A percentile compares a stretch with the other conserved stretches of the same genome.
Evolutionary conservation across 2,329 filamentous ascomycete genomes (phyloP).

Genomic region (Cercospora janseana): DNA sequence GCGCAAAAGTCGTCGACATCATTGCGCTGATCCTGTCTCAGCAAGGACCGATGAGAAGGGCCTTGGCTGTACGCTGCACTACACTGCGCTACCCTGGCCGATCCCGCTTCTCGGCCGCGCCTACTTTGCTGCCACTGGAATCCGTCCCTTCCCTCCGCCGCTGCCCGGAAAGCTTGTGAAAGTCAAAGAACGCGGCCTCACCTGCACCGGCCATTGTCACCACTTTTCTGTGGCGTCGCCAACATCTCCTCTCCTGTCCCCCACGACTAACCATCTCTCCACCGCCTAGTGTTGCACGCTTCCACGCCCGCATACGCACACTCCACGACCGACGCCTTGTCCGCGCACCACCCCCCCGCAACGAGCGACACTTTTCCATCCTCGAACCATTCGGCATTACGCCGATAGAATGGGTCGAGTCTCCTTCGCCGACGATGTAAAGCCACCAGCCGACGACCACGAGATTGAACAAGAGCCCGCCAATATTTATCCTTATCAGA

Average conservation of each 20-base stretch:
- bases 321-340: background rate
- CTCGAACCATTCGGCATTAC: constrained; percentile 45
- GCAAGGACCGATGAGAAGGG: constrained; percentile 13
- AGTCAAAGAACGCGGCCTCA: constrained; percentile 7
- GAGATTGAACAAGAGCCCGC: constrained; percentile 54
- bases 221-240: constrained; percentile 8
- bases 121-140: constrained; percentile 17
- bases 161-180: constrained; percentile 9
- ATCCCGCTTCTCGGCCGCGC: constrained; percentile 6
- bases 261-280: constrained; percentile 4
- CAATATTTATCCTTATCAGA: constrained; percentile 79
- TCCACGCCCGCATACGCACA: background rate
- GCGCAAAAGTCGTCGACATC: constrained; percentile 21
- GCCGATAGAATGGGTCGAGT: constrained; percentile 57
- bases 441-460: constrained; percentile 44
- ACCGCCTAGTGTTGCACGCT: constrained; percentile 9
- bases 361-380: constrained; percentile 10
- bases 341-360: background rate
- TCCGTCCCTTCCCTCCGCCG: constrained; percentile 8
- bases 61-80: constrained; percentile 12
- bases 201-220: constrained; percentile 13
- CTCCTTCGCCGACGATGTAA: constrained; percentile 52
- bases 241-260: background rate
- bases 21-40: constrained; percentile 22
- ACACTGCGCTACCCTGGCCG: constrained; percentile 12